These are phyloP conservation scores for Penicillium psychrofluorescens DNA, from an alignment of 495 filamentous ascomycete genomes.

Conservation along the genomic window DNA sequence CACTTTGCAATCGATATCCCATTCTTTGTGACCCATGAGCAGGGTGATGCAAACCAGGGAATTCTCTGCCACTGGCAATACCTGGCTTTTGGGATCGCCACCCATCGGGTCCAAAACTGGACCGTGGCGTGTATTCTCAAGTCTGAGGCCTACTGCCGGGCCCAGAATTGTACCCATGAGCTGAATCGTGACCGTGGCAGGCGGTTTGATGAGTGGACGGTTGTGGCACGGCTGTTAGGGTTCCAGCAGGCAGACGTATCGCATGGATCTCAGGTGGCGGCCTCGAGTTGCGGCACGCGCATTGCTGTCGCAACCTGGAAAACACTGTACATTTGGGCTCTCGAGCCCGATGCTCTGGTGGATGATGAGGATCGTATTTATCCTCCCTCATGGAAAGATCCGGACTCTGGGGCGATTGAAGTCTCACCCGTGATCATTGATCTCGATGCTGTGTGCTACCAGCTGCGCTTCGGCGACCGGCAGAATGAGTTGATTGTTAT, in stretches of 20 bases:
- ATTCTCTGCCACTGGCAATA: slow-evolving; percentile 32
- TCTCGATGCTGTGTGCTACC: slow-evolving; percentile 34
- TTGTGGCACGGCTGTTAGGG: slow-evolving; percentile 35
- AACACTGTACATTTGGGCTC: slow-evolving; percentile 36
- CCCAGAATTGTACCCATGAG: slow-evolving; percentile 25
- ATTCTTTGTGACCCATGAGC: slow-evolving; percentile 32
- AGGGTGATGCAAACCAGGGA: background rate
- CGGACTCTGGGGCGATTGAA: slow-evolving; percentile 15
- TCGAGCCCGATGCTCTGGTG: slow-evolving; percentile 32
- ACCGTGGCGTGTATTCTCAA: slow-evolving; percentile 34
- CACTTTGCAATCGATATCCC: slow-evolving; percentile 35
- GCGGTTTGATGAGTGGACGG: slow-evolving; percentile 25
- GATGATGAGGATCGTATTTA: slow-evolving; percentile 22
- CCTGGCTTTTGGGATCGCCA: slow-evolving; percentile 33
- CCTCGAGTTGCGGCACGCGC: slow-evolving; percentile 29
- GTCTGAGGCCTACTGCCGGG: slow-evolving; percentile 18
- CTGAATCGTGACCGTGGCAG: slow-evolving; percentile 38
- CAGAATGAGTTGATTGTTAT: slow-evolving; percentile 37
- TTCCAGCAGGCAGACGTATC: slow-evolving; percentile 29
- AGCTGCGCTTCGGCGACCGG: slow-evolving; percentile 27
- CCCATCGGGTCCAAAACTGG: slow-evolving; percentile 30
- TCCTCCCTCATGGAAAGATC: slow-evolving; percentile 16
- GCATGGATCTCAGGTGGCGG: slow-evolving; percentile 35
- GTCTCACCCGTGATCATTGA: slow-evolving; percentile 27
- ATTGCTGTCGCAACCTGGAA: slow-evolving; percentile 42